Base-by-base conservation (phyloP, 352 stramenopile genomes). In the Phytophthora ramorum region DNA sequence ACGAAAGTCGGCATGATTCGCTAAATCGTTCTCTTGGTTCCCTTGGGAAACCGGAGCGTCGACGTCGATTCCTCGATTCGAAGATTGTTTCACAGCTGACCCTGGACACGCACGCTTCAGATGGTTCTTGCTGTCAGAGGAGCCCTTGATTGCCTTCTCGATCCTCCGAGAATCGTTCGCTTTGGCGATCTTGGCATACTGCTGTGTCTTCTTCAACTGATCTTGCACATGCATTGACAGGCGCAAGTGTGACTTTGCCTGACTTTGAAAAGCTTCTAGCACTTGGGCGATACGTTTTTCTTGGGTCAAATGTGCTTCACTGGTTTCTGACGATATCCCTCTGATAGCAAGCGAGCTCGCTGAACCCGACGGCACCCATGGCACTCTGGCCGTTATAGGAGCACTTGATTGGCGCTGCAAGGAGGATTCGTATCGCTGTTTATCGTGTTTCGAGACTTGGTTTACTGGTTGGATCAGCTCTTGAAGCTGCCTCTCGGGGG, bases 171-270 rank as follows among this genome's bases (percentile, higher is more conserved):
- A 26, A 22, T 62, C 38, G 7, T 34, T 46, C 45, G 5, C 7
- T 40, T 12, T 49, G 5, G 26, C 37, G 4, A 32, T 40, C 17
- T 50, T 58, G n/a, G 38, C 17, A 17, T 12, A 53, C 43, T 52
- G 51, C 3, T 72, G 57, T 20, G 30, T 44, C 22, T 63, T 63
- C 37, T 59, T 70, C 30, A 66, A 41, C 10, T 69, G 60, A 1
- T 47, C 63, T 12, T 55, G 51, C 9, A 52, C 46, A n/a, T 53
- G 53, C 13, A 63, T 73, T 4, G 63, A 51, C 20, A 35, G 5
- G 9, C 49, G 44, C 19, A 72, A 34, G 22, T 64, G 64, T 38
- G 44, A 20, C 3, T 45, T 24, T 16, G 58, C 45, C 7, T 72
- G 44, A 30, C 28, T 58, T 40, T 47, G 58, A 43, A 73, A 73